Evolutionary conservation across 305 asterid genomes (phyloP).

Genomic region (Ajuga reptans): DNA sequence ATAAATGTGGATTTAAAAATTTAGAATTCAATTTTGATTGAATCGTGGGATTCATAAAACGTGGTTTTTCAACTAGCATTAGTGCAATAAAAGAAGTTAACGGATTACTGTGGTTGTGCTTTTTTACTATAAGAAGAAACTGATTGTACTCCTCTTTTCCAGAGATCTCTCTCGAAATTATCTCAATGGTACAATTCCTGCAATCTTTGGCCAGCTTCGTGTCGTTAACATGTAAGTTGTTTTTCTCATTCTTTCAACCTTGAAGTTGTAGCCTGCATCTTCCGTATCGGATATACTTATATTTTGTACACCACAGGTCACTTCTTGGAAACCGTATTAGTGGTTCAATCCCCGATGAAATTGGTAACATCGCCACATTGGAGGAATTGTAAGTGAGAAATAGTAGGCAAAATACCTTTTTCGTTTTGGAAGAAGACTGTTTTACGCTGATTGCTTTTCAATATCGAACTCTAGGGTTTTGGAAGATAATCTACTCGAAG

Average conservation of each 20-base stretch:
- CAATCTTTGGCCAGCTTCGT: slow-evolving; percentile 40
- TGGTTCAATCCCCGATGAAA: slow-evolving; percentile 60
- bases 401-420: background rate
- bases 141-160: slow-evolving; percentile 17
- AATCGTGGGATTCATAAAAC: too few species aligned
- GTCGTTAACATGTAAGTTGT: slow-evolving; percentile 47
- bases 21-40: too few species aligned
- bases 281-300: background rate
- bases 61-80: too few species aligned
- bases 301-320: slow-evolving; percentile 35
- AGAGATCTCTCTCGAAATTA: slow-evolving; percentile 72
- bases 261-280: background rate
- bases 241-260: background rate
- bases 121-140: background rate
- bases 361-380: slow-evolving; percentile 60
- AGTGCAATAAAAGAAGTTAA: background rate
- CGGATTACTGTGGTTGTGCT: background rate
- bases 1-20: background rate
- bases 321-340: slow-evolving; percentile 69
- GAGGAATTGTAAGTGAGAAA: slow-evolving; percentile 51
- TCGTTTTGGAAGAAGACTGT: background rate
- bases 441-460: slow-evolving; percentile 15
- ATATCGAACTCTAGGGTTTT: slow-evolving; percentile 32
- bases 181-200: slow-evolving; percentile 70
- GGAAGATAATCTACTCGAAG: slow-evolving; percentile 77